Percentiles rank a stretch among this genome's conserved stretches.
These are phyloP conservation scores for Chiua virens DNA, from an alignment of 768 basidiomycete species.

Conservation along the genomic window DNA sequence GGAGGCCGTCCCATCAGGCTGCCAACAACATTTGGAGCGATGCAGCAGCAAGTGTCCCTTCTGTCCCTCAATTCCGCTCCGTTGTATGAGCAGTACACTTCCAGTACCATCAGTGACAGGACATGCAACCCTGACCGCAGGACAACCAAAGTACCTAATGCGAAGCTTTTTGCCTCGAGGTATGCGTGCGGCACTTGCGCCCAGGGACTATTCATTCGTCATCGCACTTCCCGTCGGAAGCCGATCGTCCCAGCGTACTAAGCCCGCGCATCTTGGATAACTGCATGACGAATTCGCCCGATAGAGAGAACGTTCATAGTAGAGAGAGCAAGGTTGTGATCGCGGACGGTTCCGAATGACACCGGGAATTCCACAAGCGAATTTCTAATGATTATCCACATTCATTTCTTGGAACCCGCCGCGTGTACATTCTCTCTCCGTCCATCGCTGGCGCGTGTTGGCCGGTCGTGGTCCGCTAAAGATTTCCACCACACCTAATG, in stretches of 20 bases:
- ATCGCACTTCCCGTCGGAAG: constrained; percentile 28
- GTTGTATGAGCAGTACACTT: constrained; percentile 12
- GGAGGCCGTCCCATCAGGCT: constrained; percentile 9
- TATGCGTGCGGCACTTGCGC: constrained; percentile 34
- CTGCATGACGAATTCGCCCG: constrained; percentile 9
- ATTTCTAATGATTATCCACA: constrained; percentile 31
- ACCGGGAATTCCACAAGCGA: constrained; percentile 17
- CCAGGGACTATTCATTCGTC: constrained; percentile 29
- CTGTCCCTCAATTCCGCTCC: constrained; percentile 16
- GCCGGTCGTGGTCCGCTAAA: constrained; percentile 18
- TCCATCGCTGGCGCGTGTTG: constrained; percentile 22
- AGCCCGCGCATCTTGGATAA: constrained; percentile 17
- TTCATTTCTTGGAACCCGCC: constrained; percentile 25
- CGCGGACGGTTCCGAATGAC: constrained; percentile 23
- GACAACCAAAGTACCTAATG: constrained; percentile 30
- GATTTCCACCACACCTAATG: constrained; percentile 19
- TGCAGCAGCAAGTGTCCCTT: constrained; percentile 6
- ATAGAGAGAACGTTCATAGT: constrained; percentile 8
- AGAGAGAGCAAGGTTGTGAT: constrained; percentile 6
- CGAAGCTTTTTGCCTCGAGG: constrained; percentile 32
- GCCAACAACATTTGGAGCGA: constrained; percentile 5
- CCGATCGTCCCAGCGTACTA: constrained; percentile 20
- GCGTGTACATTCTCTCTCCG: constrained; percentile 33
- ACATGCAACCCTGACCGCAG: constrained; percentile 35
- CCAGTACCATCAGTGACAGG: constrained; percentile 14